Conservation (phyloP, 306 rosid species). For the Lathyrus oleraceus region DNA sequence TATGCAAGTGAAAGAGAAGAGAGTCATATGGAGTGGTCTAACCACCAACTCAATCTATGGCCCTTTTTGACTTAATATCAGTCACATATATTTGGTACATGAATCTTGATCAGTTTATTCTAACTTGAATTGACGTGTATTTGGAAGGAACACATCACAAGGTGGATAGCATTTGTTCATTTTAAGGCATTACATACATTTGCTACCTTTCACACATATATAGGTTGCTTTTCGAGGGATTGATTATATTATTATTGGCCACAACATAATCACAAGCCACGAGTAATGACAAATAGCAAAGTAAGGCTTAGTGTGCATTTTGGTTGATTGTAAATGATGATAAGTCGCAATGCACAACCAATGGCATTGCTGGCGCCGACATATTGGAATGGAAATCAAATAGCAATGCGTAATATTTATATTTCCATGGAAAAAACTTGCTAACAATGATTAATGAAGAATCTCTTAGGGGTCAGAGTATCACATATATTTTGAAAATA, state of each 20-base stretch:
- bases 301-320: conserved; percentile 14
- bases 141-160: background rate
- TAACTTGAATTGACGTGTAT: conserved; percentile 24
- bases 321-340: conserved; percentile 19
- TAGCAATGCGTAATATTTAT: background rate
- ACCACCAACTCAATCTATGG: conserved; percentile 31
- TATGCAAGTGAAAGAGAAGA: no score
- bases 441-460: no score
- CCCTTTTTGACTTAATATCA: conserved; percentile 40
- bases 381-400: background rate
- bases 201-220: background rate
- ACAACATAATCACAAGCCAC: conserved; percentile 1
- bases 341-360: conserved; percentile 21
- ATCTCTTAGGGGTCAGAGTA: no score
- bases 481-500: no score
- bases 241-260: background rate
- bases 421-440: no score
- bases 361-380: conserved; percentile 34
- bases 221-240: background rate
- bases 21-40: conserved; percentile 24
- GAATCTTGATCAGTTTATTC: background rate
- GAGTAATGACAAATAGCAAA: conserved; percentile 9
- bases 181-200: background rate
- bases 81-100: background rate
- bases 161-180: conserved; percentile 25